Base-by-base conservation (phyloP, 441 rosid species). In the Kokia cookei region DNA sequence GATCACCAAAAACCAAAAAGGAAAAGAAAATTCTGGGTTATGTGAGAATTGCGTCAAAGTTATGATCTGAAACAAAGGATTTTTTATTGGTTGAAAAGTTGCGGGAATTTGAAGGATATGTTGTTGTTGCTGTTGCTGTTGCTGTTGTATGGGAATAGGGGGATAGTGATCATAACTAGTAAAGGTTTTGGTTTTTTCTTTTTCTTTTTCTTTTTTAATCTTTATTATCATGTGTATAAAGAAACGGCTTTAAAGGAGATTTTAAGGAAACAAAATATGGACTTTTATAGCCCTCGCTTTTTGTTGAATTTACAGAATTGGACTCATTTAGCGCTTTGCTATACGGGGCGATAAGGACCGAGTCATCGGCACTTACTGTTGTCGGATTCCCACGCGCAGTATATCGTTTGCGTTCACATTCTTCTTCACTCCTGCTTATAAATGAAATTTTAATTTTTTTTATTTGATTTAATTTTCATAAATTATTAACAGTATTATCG, bases 31-130 rank as follows among this genome's bases (percentile, higher is more conserved):
- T 9, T 53, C 71, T 73, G 45, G 75, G 75, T 59, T 59, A 7
- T 59, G 5, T 24, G 22, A 17, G 47, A 59, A 24, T 58, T 59
- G 67, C 14, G 37, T 22, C 35, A 35, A 27, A 37, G 26, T 11
- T 70, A 17, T 70, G 63, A 70, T 70, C 63, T 32, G 19, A 55
- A 54, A 54, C 48, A 19, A 12, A 6, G 50, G 50, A 11, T 0
- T 70, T 50, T 54, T 32, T 29, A 54, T 54, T 70, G 73, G 63
- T 37, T 54, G 48, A 35, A 55, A 35, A 54, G 73, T 35, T 70
- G 73, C 50, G 51, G 63, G 50, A 54, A 70, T 35, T 70, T 70
- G 72, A 51, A 68, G 72, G 60, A 5, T 32, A 0, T 10, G 10
- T 10, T 48, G 43, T 58, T 58, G 35, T 19, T 19, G 22, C 22